phyloP scores from a whole-genome alignment of 495 filamentous ascomycete genomes.

The Annulohypoxylon maeteangense region DNA sequence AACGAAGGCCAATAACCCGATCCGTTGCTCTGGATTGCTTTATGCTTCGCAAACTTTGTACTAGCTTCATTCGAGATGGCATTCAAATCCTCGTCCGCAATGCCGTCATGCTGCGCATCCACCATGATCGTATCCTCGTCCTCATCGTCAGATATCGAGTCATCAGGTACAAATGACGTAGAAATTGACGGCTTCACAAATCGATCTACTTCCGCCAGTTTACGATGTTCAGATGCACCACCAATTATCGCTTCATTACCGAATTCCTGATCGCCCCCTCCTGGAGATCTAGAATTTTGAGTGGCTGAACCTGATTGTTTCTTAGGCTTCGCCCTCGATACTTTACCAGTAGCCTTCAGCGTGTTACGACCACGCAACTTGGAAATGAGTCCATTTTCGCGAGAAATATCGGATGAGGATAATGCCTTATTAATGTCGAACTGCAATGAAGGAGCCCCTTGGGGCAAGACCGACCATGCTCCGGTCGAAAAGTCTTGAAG shows the following conservation, averaged over 20 bases:
- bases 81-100: slow-evolving; percentile 12
- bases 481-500: slow-evolving; percentile 45
- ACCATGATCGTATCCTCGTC: slow-evolving; percentile 17
- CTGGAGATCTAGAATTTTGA: background rate
- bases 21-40: slow-evolving; percentile 20
- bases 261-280: background rate
- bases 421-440: slow-evolving; percentile 31
- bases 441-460: slow-evolving; percentile 5
- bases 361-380: background rate
- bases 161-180: slow-evolving; percentile 26
- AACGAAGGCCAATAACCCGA: slow-evolving; percentile 41
- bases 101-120: slow-evolving; percentile 2
- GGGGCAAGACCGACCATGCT: slow-evolving; percentile 39
- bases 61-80: background rate
- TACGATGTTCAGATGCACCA: background rate
- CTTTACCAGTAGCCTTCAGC: background rate
- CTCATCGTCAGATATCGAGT: slow-evolving; percentile 33
- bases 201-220: background rate
- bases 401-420: slow-evolving; percentile 33
- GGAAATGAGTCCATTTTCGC: slow-evolving; percentile 20
- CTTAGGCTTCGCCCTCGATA: background rate
- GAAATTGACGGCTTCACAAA: slow-evolving; percentile 31
- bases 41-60: slow-evolving; percentile 11
- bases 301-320: background rate
- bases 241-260: background rate